Base-by-base conservation (phyloP, 108 stramenopile species). In the Skeletonema costatum region DNA sequence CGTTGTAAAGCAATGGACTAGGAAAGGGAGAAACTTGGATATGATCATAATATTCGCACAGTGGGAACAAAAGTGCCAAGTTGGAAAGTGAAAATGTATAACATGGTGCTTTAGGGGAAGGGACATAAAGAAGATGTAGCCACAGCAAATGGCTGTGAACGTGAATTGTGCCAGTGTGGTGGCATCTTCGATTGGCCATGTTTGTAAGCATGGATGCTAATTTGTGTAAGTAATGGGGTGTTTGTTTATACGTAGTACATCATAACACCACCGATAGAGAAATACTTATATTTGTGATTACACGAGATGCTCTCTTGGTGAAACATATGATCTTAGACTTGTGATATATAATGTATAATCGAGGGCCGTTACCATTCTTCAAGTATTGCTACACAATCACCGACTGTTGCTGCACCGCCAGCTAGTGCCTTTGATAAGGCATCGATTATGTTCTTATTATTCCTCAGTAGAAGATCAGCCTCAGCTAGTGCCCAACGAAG, bases 301-400 rank as follows among this genome's bases (percentile, higher is more conserved):
- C 4, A 46, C 14, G 16, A 46, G 16, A n/a, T 4, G 16, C 11
- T 46, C 4, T 46, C 44, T n/a, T 46, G 16, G 44, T 46, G 3
- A 46, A 41, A 41, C 39, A 11, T 41, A 41, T 11, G 39, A 41
- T 41, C 11, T 41, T 11, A 11, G 39, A 41, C 14, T 46, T 46
- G 11, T 42, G 0, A 2, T 42, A 42, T 42, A 46, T 41, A 41
- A 12, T 41, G 2, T 41, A 41, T 41, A 12, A 41, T 12, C 10
- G 11, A 12, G 39, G 39, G 12, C 2, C 2, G 19, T 25, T 75
- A 93, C 93, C 93, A 94, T 19, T 70, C 82, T 82, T 97, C 96
- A 32, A 94, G 68, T 13, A 91, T 76, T 14, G 93, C 91, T n/a
- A 92, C 87, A 59, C 94, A 97, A 80, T 97, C 96, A 17, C 93